A percentile compares a stretch with the other conserved stretches of the same genome.
Conservation (phyloP, 352 stramenopile species). For the Globisporangium takayamanum region DNA sequence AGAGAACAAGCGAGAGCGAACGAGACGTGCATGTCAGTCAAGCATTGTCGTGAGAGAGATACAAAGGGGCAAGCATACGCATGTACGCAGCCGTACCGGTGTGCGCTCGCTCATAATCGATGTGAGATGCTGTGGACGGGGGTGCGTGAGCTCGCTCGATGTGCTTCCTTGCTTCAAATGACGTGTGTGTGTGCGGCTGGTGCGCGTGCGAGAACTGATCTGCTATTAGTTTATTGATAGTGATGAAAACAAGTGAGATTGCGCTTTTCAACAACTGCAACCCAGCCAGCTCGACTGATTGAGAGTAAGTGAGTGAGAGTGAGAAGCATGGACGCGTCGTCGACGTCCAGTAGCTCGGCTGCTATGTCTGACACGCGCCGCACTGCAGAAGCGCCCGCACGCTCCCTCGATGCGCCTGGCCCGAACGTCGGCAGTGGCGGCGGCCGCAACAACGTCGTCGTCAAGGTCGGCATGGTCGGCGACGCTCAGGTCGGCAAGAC, state of each 20-base stretch:
- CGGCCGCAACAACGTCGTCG: conserved; percentile 83
- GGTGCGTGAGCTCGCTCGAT: not conserved
- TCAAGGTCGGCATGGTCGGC: conserved; percentile 93
- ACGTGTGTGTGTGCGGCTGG: too few relatives aligned
- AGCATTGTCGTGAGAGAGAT: too few relatives aligned
- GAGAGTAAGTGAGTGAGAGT: not conserved
- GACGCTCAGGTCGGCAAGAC: conserved; percentile 94
- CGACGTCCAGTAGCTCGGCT: not conserved
- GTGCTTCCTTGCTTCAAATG: too few relatives aligned
- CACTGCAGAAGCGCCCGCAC: conserved; percentile 3
- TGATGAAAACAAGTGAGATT: too few relatives aligned
- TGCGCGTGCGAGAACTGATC: too few relatives aligned
- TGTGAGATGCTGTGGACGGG: too few relatives aligned
- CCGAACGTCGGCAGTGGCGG: conserved; percentile 24
- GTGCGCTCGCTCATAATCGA: too few relatives aligned
- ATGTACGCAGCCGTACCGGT: too few relatives aligned
- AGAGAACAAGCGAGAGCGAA: not conserved
- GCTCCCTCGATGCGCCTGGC: conserved; percentile 20
- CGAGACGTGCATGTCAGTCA: too few relatives aligned
- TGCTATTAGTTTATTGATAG: too few relatives aligned
- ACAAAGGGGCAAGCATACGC: not conserved
- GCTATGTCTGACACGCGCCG: not conserved
- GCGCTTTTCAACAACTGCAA: too few relatives aligned
- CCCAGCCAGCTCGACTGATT: not conserved
- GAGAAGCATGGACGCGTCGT: not conserved